Evolutionary conservation across 2,329 filamentous ascomycete species (phyloP).

Genomic region (Coniochaeta sp.): DNA sequence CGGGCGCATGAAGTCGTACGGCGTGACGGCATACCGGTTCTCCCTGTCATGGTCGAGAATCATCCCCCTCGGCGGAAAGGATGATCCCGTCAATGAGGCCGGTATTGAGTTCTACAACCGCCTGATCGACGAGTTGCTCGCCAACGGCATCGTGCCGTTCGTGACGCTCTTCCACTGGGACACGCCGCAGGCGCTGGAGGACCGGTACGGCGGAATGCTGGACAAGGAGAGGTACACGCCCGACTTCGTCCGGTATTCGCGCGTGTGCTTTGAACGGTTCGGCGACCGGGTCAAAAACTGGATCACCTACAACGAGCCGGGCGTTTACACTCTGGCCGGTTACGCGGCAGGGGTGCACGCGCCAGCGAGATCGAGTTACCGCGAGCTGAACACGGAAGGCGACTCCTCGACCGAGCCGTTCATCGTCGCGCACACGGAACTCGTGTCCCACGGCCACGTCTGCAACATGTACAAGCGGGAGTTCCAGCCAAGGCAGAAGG

Average conservation of each 20-base stretch:
- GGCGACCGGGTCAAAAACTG: constrained; percentile 52
- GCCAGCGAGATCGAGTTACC: constrained; percentile 19
- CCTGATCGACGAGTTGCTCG: constrained; percentile 50
- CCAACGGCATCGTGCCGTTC: constrained; percentile 50
- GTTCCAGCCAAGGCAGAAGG: constrained; percentile 27
- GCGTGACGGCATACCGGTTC: constrained; percentile 55
- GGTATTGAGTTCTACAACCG: constrained; percentile 53
- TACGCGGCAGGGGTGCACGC: constrained; percentile 27
- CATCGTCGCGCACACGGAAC: constrained; percentile 29
- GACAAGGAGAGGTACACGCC: constrained; percentile 55
- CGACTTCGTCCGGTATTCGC: constrained; percentile 51
- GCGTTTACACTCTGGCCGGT: constrained; percentile 23
- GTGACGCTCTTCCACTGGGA: constrained; percentile 62
- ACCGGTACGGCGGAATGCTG: constrained; percentile 52
- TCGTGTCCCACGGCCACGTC: constrained; percentile 28
- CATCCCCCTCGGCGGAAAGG: constrained; percentile 54
- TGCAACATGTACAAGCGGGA: constrained; percentile 29
- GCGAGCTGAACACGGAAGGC: constrained; percentile 21
- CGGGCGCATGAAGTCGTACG: constrained; percentile 48
- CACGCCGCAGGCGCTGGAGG: constrained; percentile 48
- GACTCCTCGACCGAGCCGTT: constrained; percentile 26
- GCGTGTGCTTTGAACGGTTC: constrained; percentile 49
- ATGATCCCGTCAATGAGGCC: constrained; percentile 53
- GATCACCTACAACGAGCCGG: constrained; percentile 34
- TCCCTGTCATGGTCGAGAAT: constrained; percentile 59